Base-by-base conservation (phyloP, 805 yeast species). In the Metschnikowia santaceciliae region DNA sequence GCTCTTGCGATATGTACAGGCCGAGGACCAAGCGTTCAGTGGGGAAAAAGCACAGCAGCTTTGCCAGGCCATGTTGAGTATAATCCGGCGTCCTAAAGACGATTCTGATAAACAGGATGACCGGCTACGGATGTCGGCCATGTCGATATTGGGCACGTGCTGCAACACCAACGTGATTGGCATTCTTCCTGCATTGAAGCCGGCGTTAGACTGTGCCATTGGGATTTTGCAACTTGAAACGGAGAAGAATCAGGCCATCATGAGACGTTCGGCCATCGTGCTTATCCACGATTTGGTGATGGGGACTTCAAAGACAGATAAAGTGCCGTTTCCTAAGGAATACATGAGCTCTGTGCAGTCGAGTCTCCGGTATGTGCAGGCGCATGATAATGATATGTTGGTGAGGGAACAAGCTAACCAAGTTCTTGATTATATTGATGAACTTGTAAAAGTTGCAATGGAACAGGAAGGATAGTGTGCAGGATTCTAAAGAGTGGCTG, bases 131-230 rank as follows among this genome's bases (percentile, higher is more conserved):
- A 84, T 90, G 86, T 91, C 97, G 1, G 80, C 96, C 0, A 78
- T 91, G 82, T 88, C 97, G 0, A 66, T 94, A 13, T 64, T 92
- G n/a, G 96, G 97, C 30, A 70, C 79, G 5, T 71, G 86, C 35
- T 79, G 90, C 59, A 79, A 80, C 54, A 70, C 70, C 1, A 81
- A 82, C 52, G 84, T 90, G 0, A 48, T 68, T 5, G 87, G 86
- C 0, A 59, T 89, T 1, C 38, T 71, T 0, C 60, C 65, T 1
- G 69, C 74, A 51, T 67, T 90, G 10, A 62, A 65, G 1, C 86
- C 84, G 46, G 76, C 85, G 7, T 67, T 88, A 41, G 97, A 90
- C 61, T 83, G 95, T 61, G 82, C 88, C 0, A 64, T 87, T 32
- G 96, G 96, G 6, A 77, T 92, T 0, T 64, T 94, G 47, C 83